These are phyloP conservation scores for Paecilomyces dactylethromorphus DNA, from an alignment of 2,329 filamentous ascomycete species.

Conservation along the genomic window DNA sequence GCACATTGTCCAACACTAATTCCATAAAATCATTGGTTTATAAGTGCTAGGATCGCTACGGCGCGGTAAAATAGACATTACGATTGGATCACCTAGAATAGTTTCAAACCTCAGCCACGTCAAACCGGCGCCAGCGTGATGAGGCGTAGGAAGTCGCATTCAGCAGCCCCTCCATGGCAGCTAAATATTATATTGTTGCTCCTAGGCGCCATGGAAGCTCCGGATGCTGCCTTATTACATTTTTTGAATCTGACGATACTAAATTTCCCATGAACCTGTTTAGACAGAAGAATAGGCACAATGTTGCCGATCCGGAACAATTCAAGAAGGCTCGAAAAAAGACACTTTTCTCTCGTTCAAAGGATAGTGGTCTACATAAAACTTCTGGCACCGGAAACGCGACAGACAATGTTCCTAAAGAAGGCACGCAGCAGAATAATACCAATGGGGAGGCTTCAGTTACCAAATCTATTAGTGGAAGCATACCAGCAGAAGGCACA, in stretches of 20 bases:
- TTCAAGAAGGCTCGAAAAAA: not conserved
- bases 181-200: not conserved
- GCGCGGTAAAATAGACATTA: not conserved
- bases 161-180: no score
- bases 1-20: not conserved
- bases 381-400: not conserved
- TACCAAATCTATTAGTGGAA: not conserved
- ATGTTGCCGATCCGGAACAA: not conserved
- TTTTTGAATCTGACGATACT: not conserved
- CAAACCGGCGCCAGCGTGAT: not conserved
- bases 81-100: not conserved
- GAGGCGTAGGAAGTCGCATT: not conserved
- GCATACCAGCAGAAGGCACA: not conserved
- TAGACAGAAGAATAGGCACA: not conserved
- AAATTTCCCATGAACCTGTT: not conserved
- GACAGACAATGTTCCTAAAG: no score
- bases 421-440: not conserved
- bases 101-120: not conserved
- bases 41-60: not conserved
- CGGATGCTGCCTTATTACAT: no score
- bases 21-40: not conserved
- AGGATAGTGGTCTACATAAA: not conserved
- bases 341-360: not conserved
- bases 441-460: not conserved
- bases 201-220: not conserved